Base-by-base conservation (phyloP, 805 yeast species). In the Pichia ethanolica region DNA sequence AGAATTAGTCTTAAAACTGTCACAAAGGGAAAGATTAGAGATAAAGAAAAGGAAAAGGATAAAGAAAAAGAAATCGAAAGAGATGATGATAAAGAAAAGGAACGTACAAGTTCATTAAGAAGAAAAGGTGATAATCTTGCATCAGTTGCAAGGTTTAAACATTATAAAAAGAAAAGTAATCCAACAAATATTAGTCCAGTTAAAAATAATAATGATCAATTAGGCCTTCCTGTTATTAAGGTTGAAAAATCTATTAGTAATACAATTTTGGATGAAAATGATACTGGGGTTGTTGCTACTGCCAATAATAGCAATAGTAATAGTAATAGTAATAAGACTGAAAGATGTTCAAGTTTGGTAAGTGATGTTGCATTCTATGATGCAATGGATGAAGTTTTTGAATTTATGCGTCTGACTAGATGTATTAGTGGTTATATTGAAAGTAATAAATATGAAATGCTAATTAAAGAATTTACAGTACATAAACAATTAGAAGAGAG, bases 141-240 rank as follows among this genome's bases (percentile, higher is more conserved):
- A 3, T 54, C 63, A 13, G 42, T 54, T 34, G 64, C 63, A 0
- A 52, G 66, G 42, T 60, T 57, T 35, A 62, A 58, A 35, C 64
- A 56, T 39, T 60, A 62, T 44, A 53, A 57, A 34, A 54, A 52
- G 35, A 59, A 57, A 14, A 45, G 46, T 38, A 37, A 39, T 13
- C 45, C 43, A 3, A 36, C 12, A 7, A 39, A 11, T 26, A 10
- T 7, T 11, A 39, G 42, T 26, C 42, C 42, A 10, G 27, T 4
- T 13, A 39, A 39, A 30, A 12, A 13, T 34, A 10, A 25, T 43
- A 33, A 43, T 20, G 13, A 9, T 3, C 9, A 28, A 28, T 20
- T 35, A 47, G n/a, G 20, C 20, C 20, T 20, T 20, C 51, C 55
- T 11, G 36, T 42, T 6, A 47, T 50, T 34, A 38, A 36, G 41